phyloP scores from a whole-genome alignment of 2,329 filamentous ascomycete species.

The Pseudogymnoascus sp. region DNA sequence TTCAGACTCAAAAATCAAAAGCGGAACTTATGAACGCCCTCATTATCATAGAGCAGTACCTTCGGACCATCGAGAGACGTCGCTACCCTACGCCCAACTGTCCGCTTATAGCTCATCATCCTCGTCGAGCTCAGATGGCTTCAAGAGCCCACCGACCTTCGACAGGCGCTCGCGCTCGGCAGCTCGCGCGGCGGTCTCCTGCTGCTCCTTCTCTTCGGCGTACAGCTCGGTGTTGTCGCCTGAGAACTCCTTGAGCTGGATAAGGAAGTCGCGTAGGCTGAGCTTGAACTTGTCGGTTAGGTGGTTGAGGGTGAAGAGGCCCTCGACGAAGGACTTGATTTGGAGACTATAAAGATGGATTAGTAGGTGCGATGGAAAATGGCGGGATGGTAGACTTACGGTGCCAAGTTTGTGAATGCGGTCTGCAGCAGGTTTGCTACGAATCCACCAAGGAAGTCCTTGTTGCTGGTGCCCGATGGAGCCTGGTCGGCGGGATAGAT shows the following conservation, averaged over 20 bases:
- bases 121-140: constrained; percentile 91
- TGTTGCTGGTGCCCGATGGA: constrained; percentile 74
- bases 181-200: constrained; percentile 74
- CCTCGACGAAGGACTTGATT: constrained; percentile 84
- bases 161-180: constrained; percentile 86
- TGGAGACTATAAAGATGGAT: constrained; percentile 54
- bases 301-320: constrained; percentile 79
- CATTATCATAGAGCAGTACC: constrained; percentile 3
- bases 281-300: constrained; percentile 93
- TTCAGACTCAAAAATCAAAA: constrained; percentile 6
- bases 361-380: constrained; percentile 27
- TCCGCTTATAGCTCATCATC: constrained; percentile 83
- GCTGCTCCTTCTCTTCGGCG: constrained; percentile 89
- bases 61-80: not conserved
- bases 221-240: constrained; percentile 93
- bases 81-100: not conserved
- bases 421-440: constrained; percentile 77
- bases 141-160: constrained; percentile 91
- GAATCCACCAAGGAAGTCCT: constrained; percentile 83
- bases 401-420: constrained; percentile 87
- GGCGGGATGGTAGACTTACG: constrained; percentile 49
- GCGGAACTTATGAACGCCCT: not conserved
- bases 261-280: constrained; percentile 91
- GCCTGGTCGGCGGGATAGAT: constrained; percentile 84
- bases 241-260: constrained; percentile 92